Percentiles rank a stretch among this genome's conserved stretches.
These are phyloP conservation scores for Pythium phragmiticola DNA, from an alignment of 352 stramenopile genomes.

Conservation along the genomic window DNA sequence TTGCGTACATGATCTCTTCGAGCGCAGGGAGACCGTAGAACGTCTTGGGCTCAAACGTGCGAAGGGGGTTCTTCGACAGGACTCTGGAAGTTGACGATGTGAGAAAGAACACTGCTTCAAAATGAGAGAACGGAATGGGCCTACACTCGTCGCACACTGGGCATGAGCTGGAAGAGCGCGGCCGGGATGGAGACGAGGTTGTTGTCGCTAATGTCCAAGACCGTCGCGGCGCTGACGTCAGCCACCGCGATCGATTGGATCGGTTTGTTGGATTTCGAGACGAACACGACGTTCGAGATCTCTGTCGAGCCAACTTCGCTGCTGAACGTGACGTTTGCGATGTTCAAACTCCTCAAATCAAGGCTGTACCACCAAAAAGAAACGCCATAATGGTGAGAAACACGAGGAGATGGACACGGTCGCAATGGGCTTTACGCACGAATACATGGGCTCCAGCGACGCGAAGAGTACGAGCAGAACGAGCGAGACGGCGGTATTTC, in stretches of 20 bases:
- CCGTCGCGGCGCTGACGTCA: conserved; percentile 31
- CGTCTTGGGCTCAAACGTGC: conserved; percentile 39
- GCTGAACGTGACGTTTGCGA: conserved; percentile 17
- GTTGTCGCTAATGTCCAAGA: conserved; percentile 54
- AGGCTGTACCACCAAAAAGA: neutral
- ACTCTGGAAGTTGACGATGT: neutral
- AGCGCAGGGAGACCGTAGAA: conserved; percentile 48
- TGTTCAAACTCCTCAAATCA: conserved; percentile 4
- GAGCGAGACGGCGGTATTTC: conserved; percentile 3
- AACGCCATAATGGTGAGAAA: neutral
- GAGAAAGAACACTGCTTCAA: neutral
- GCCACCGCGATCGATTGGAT: conserved; percentile 21
- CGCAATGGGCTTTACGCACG: conserved; percentile 9
- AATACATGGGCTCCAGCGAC: conserved; percentile 14
- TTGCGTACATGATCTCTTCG: conserved; percentile 40
- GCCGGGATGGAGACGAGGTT: conserved; percentile 38
- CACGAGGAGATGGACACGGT: neutral
- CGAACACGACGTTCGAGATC: conserved; percentile 13
- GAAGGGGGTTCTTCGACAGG: conserved; percentile 60
- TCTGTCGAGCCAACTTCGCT: neutral
- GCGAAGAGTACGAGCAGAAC: conserved; percentile 13
- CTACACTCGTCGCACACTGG: conserved; percentile 29
- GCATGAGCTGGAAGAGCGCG: conserved; percentile 43
- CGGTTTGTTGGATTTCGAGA: conserved; percentile 1
- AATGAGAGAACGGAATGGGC: neutral